Evolutionary conservation across 176 grass and related monocot genomes (phyloP), one percentile per base, ranked within the genome.

Genomic region (Thalia dealbata): DNA sequence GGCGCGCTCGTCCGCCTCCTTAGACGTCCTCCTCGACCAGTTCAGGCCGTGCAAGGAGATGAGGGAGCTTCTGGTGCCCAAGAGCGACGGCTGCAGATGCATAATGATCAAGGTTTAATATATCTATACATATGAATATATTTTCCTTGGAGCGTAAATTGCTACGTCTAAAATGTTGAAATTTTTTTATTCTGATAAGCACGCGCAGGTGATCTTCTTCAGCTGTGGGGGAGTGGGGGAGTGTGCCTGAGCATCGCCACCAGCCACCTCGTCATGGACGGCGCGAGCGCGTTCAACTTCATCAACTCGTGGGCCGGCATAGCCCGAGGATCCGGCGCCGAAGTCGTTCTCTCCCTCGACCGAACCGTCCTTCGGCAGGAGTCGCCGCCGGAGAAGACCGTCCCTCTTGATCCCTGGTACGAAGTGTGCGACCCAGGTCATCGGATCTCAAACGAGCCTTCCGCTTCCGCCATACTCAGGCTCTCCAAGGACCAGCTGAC

Each of bases 141-240:
- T n/a, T 38, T 38, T 38, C 32, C 32, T 38, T 38, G 32, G 4
- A 38, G 32, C 32, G 3, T 38, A 2, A 38, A 1, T 38, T 4
- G 1, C 32, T 38, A 38, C 4, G 32, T 38, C 1, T 38, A 38
- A 38, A 38, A 38, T 38, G 32, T 4, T 38, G 32, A 2, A 1
- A 2, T 48, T 48, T 48, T 13, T 9, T 10, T 48, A 48, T 48
- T 48, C 11, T 9, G 10, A 48, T 44, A 63, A 23, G 52, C 14
- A 52, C 48, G n/a, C n/a, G 24, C 54, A 81, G 78, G 59, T 81
- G 45, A 81, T 70, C 18, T 74, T 66, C 50, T 70, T 81, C 42
- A 81, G 73, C 12, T 74, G 78, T 16, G 78, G 78, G 14, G 78
- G 69, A 45, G 78, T 16, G 78, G 78, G 14, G 78, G 69, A 45